Evolutionary conservation across 106 monocot genomes (phyloP).

Genomic region (Apostasia shenzhenica): DNA sequence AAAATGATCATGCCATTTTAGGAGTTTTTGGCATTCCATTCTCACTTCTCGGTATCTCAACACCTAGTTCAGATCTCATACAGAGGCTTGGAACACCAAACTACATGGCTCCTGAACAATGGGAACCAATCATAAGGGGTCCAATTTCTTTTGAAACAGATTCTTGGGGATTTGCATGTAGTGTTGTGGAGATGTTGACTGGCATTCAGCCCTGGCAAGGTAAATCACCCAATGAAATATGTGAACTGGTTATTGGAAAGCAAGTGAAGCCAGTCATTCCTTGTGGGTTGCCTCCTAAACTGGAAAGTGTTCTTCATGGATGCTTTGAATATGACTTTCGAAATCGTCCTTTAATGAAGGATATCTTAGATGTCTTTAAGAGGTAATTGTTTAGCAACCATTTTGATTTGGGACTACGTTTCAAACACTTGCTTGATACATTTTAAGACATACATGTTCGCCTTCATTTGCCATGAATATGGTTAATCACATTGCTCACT

Average conservation of each 20-base stretch:
- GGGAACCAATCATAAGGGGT: conserved; percentile 70
- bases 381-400: conserved; percentile 32
- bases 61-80: conserved; percentile 38
- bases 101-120: conserved; percentile 98
- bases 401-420: not conserved
- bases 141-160: conserved; percentile 85
- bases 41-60: conserved; percentile 35
- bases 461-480: no score
- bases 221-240: conserved; percentile 53
- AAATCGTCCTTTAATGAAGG: conserved; percentile 64
- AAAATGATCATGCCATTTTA: conserved; percentile 48
- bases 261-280: conserved; percentile 78
- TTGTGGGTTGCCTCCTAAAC: conserved; percentile 44
- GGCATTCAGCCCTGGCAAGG: conserved; percentile 68
- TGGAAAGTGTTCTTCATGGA: conserved; percentile 67
- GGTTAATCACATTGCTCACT: no score
- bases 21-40: conserved; percentile 87
- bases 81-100: conserved; percentile 68
- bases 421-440: no score
- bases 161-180: conserved; percentile 92
- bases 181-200: conserved; percentile 88
- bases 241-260: conserved; percentile 51
- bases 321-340: conserved; percentile 87
- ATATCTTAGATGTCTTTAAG: conserved; percentile 59
- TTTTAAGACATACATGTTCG: no score